phyloP scores from a whole-genome alignment of 768 basidiomycete species.

The Russula olivacea region DNA sequence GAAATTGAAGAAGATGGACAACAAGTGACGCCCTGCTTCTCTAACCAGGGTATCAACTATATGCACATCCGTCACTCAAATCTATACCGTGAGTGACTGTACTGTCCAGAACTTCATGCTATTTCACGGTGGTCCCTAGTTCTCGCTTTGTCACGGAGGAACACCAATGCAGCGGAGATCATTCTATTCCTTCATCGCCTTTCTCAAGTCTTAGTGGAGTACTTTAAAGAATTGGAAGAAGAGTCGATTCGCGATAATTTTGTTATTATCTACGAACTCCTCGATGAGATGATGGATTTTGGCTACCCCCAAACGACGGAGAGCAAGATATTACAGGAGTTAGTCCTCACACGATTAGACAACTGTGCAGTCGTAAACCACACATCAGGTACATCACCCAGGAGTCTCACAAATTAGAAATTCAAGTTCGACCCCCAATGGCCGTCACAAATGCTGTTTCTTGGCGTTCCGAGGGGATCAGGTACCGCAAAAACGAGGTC shows the following conservation, averaged over 20 bases:
- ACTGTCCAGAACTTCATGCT: neutral
- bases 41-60: slow-evolving; percentile 92
- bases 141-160: slow-evolving; percentile 91
- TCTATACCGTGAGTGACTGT: slow-evolving; percentile 70
- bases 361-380: neutral
- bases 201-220: slow-evolving; percentile 88
- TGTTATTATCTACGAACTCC: slow-evolving; percentile 96
- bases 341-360: slow-evolving; percentile 4
- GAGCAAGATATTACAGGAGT: slow-evolving; percentile 98
- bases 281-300: slow-evolving; percentile 99
- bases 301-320: slow-evolving; percentile 99
- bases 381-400: slow-evolving; percentile 88
- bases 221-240: slow-evolving; percentile 99
- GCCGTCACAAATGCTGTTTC: slow-evolving; percentile 98
- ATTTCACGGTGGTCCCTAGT: slow-evolving; percentile 43
- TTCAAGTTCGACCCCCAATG: slow-evolving; percentile 79
- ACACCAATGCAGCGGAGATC: slow-evolving; percentile 92
- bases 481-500: slow-evolving; percentile 98
- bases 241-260: slow-evolving; percentile 99
- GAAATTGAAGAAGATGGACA: slow-evolving; percentile 98
- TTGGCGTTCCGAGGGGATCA: slow-evolving; percentile 95
- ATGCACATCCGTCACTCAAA: slow-evolving; percentile 99
- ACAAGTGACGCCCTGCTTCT: slow-evolving; percentile 94
- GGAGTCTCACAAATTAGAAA: slow-evolving; percentile 94
- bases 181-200: slow-evolving; percentile 95